phyloP scores from a whole-genome alignment of 2,329 filamentous ascomycete species.

The Diaporthe sp. region DNA sequence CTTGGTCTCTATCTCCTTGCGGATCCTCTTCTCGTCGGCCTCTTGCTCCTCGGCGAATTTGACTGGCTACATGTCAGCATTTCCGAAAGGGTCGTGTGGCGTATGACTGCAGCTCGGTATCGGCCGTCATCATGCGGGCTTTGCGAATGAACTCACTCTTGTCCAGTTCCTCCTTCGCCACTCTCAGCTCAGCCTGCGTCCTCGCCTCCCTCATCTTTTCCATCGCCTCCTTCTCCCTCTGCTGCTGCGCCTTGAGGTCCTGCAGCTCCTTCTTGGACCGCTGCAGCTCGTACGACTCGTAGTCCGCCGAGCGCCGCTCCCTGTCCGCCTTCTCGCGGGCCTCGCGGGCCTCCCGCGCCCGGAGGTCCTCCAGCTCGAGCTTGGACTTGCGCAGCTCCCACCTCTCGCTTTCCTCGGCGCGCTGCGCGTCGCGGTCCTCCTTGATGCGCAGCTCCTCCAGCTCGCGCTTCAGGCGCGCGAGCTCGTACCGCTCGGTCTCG shows the following conservation, averaged over 20 bases:
- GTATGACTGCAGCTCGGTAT: constrained; percentile 21
- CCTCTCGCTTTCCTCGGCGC: constrained; percentile 50
- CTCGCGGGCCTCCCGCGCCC: constrained; percentile 34
- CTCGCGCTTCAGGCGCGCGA: constrained; percentile 56
- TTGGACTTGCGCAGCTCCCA: constrained; percentile 54
- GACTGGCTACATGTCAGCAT: constrained; percentile 44
- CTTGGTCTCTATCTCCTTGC: constrained; percentile 65
- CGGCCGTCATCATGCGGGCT: neutral
- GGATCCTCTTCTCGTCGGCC: constrained; percentile 66
- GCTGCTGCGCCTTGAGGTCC: constrained; percentile 53
- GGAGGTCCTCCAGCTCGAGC: constrained; percentile 54
- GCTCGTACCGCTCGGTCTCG: constrained; percentile 51
- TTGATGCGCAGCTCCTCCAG: constrained; percentile 62
- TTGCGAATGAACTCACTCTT: constrained; percentile 46
- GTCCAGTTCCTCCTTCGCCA: constrained; percentile 63
- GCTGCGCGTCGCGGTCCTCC: constrained; percentile 55
- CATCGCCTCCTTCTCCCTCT: constrained; percentile 51
- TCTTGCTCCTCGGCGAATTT: constrained; percentile 61
- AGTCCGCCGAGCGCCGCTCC: constrained; percentile 44
- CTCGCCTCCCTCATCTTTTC: constrained; percentile 56
- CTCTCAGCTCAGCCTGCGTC: constrained; percentile 65
- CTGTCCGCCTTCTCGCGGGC: constrained; percentile 44
- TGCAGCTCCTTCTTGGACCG: constrained; percentile 58
- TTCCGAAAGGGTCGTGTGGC: neutral
- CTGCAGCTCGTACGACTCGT: constrained; percentile 54